A percentile compares a stretch with the other conserved stretches of the same genome.
Conservation (phyloP, 805 yeast species). For the Metschnikowia drakensbergensis region DNA sequence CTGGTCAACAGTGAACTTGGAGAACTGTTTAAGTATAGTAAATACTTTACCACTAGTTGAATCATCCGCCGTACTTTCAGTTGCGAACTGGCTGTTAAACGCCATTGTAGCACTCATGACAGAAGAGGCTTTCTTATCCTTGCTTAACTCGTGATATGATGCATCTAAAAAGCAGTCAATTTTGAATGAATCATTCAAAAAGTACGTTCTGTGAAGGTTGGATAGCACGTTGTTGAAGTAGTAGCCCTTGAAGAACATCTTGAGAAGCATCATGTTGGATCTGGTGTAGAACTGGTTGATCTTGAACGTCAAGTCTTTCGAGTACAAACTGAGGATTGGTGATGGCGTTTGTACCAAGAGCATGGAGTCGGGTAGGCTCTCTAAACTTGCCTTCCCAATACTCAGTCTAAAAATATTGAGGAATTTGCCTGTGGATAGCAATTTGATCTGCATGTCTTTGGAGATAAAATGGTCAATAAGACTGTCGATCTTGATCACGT, state of each 20-base stretch:
- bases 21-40: constrained; percentile 10
- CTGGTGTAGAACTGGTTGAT: constrained; percentile 59
- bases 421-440: constrained; percentile 81
- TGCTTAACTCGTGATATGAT: constrained; percentile 51
- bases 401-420: constrained; percentile 67
- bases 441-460: constrained; percentile 53
- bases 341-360: constrained; percentile 8
- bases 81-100: constrained; percentile 9
- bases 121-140: constrained; percentile 32
- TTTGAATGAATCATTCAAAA: constrained; percentile 49
- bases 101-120: constrained; percentile 12
- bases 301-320: constrained; percentile 48
- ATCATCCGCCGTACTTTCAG: not conserved
- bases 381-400: constrained; percentile 43
- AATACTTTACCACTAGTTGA: not conserved
- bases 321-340: constrained; percentile 29
- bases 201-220: constrained; percentile 53
- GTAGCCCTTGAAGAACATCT: constrained; percentile 59
- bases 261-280: constrained; percentile 61
- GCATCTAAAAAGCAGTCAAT: constrained; percentile 51
- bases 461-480: constrained; percentile 60
- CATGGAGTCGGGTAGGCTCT: constrained; percentile 24
- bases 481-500: constrained; percentile 69
- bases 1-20: constrained; percentile 40
- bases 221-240: constrained; percentile 45